phyloP scores from a whole-genome alignment of 2,329 filamentous ascomycete genomes.

The Phialocephala subalpina region DNA sequence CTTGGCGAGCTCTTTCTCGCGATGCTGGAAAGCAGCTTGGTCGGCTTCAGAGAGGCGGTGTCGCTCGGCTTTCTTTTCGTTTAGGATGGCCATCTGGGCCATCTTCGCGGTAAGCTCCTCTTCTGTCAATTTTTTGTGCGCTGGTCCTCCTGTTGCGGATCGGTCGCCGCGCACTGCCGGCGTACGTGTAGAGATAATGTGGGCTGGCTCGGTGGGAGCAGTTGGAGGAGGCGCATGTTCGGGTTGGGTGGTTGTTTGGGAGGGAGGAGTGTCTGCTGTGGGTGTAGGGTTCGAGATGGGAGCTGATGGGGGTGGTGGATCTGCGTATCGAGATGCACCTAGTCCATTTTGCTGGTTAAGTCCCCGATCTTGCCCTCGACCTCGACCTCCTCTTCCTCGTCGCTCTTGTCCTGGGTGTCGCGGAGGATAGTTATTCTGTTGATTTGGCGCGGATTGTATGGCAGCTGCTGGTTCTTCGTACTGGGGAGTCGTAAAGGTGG shows the following conservation, averaged over 20 bases:
- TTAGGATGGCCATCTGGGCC: constrained; percentile 67
- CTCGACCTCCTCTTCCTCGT: constrained; percentile 29
- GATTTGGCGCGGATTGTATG: constrained; percentile 8
- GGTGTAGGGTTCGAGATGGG: constrained; percentile 6
- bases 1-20: constrained; percentile 65
- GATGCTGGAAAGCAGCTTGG: constrained; percentile 67
- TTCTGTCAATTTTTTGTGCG: constrained; percentile 69
- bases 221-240: constrained; percentile 1
- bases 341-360: constrained; percentile 27
- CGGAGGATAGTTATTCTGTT: constrained; percentile 10
- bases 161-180: constrained; percentile 62
- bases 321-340: constrained; percentile 36
- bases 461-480: constrained; percentile 4
- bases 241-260: neutral
- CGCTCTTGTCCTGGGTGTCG: constrained; percentile 24
- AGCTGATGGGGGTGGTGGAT: constrained; percentile 18
- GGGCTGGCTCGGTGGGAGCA: constrained; percentile 7
- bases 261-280: neutral
- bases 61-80: constrained; percentile 64
- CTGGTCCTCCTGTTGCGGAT: constrained; percentile 59
- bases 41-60: constrained; percentile 75
- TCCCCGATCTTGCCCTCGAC: constrained; percentile 25
- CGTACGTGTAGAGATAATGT: constrained; percentile 30
- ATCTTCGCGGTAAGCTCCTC: constrained; percentile 68
- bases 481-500: neutral